These are phyloP conservation scores for Ambrosia hybrid DNA, from an alignment of 140 eudicot genomes.

Conservation along the genomic window DNA sequence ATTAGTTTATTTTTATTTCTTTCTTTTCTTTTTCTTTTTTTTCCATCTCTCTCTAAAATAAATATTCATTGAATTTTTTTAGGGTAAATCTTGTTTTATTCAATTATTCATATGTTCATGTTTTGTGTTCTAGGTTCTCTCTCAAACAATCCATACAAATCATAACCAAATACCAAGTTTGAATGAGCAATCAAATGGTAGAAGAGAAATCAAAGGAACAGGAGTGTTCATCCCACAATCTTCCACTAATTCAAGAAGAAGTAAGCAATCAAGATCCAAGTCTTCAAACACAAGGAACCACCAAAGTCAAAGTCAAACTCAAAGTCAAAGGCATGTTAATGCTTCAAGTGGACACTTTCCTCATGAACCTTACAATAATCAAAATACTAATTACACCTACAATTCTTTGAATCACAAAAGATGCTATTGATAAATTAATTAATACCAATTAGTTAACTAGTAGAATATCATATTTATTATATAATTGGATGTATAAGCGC, in stretches of 20 bases:
- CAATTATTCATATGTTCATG: not conserved
- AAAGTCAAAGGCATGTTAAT: slow-evolving; percentile 38
- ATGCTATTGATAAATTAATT: slow-evolving; percentile 28
- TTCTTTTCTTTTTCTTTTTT: too few relatives aligned
- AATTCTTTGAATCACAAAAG: slow-evolving; percentile 48
- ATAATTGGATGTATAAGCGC: slow-evolving; percentile 29
- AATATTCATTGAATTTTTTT: too few relatives aligned
- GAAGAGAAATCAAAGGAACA: slow-evolving; percentile 79
- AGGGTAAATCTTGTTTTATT: not conserved
- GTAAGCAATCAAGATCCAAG: slow-evolving; percentile 55
- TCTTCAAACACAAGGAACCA: slow-evolving; percentile 42
- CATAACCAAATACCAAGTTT: slow-evolving; percentile 33
- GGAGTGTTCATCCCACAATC: slow-evolving; percentile 87
- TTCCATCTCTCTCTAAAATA: too few relatives aligned
- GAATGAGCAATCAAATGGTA: slow-evolving; percentile 43
- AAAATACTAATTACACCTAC: slow-evolving; percentile 28
- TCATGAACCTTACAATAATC: slow-evolving; percentile 29
- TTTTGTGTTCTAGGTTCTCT: slow-evolving; percentile 38
- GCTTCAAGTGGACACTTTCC: slow-evolving; percentile 47
- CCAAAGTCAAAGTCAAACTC: slow-evolving; percentile 29
- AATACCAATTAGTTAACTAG: slow-evolving; percentile 28
- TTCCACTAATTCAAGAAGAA: slow-evolving; percentile 52
- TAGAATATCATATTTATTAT: slow-evolving; percentile 20
- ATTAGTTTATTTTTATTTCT: too few relatives aligned
- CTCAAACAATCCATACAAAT: slow-evolving; percentile 50